Base-by-base conservation (phyloP, 2,329 filamentous ascomycete species). In the Cordyceps cateniannulata region DNA sequence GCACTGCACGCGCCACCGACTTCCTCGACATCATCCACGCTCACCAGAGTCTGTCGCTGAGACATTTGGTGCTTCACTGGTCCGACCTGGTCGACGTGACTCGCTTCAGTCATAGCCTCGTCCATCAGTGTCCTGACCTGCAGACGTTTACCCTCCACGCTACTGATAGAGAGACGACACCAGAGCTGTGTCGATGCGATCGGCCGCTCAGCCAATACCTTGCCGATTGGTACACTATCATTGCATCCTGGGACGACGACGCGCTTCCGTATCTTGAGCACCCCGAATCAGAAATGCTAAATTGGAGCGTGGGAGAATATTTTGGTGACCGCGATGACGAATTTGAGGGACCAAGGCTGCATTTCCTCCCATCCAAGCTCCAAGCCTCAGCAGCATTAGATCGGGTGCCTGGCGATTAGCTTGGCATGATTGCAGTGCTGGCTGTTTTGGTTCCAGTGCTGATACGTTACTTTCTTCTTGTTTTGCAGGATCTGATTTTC, bases 11-110 rank as follows among this genome's bases (percentile, higher is more conserved):
- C n/a, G 59, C 59, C 29, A 57, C 40, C 35, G 59, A 61, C 45
- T 61, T 61, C 24, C 24, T 61, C 35, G 59, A 61, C 16, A 50
- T 61, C 9, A 32, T 45, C 20, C 59, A 57, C 22, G 59, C 59
- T 22, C 53, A 61, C 38, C 20, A 56, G 20, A 55, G 35, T 8
- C 35, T 61, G 35, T 35, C 52, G 16, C 27, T 61, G 24, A 22
- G 51, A 25, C 59, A 61, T 20, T 14, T 61, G 44, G 59, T 61
- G 14, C 52, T 61, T 18, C 59, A 44, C 29, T 55, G 52, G 51
- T 44, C 45, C 14, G 59, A 61, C 38, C 27, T 45, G 8, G 45
- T 61, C n/a, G 52, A 57, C 10, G 27, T 57, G 32, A 56, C 45
- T 42, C 52, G 52, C 27, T 56, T 61, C 47, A 50, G 52, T 6